Conservation (phyloP, 2,329 filamentous ascomycete genomes). For the Pseudocercospora eumusae region DNA sequence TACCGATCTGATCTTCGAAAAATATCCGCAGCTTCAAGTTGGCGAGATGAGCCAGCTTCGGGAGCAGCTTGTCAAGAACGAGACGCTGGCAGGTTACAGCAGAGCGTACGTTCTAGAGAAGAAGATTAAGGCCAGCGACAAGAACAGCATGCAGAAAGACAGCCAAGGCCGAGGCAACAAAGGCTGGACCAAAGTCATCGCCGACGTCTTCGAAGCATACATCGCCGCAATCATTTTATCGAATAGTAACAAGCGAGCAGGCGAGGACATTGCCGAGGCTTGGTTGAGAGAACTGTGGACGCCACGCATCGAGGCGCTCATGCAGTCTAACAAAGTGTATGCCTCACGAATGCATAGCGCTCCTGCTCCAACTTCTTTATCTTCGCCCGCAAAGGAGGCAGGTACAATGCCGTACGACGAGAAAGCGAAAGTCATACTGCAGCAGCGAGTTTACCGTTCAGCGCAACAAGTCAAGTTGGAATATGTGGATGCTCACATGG, state of each 20-base stretch:
- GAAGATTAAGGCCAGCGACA: conserved; percentile 50
- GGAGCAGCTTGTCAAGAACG: conserved; percentile 78
- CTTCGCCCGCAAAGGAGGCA: not conserved
- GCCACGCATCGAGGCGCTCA: conserved; percentile 52
- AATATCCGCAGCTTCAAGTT: conserved; percentile 64
- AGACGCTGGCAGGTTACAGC: conserved; percentile 71
- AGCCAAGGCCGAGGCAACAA: conserved; percentile 48
- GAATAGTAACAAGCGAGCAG: conserved; percentile 56
- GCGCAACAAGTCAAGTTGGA: conserved; percentile 41
- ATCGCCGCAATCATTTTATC: conserved; percentile 75
- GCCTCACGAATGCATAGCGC: conserved; percentile 24
- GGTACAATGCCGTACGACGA: conserved; percentile 40
- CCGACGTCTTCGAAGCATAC: conserved; percentile 89
- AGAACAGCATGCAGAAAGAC: conserved; percentile 24
- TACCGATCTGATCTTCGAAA: conserved; percentile 71
- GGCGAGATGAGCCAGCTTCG: conserved; percentile 75
- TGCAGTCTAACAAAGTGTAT: conserved; percentile 12
- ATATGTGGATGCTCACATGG: conserved; percentile 56
- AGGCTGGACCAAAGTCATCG: conserved; percentile 70
- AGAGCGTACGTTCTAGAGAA: conserved; percentile 69
- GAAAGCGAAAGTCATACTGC: conserved; percentile 44
- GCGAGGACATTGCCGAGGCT: conserved; percentile 60
- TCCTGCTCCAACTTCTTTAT: not conserved
- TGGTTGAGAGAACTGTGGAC: conserved; percentile 81
- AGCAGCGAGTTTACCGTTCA: conserved; percentile 35